These are phyloP conservation scores for Eucalyptus viminalis DNA, from an alignment of 345 rosid genomes.

Conservation along the genomic window DNA sequence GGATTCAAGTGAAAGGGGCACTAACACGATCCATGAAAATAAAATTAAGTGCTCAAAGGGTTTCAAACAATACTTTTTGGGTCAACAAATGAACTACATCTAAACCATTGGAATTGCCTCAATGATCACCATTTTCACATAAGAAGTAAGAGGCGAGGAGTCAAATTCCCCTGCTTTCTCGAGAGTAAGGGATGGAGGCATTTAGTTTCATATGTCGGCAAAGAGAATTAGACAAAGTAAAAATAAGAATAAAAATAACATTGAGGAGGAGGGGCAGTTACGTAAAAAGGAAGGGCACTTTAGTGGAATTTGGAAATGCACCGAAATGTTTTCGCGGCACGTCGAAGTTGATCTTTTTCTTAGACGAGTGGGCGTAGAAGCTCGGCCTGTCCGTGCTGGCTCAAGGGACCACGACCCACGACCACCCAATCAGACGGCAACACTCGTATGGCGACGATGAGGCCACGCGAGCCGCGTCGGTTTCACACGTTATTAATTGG, in stretches of 20 bases:
- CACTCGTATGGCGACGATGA: background rate
- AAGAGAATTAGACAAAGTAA: too few species aligned
- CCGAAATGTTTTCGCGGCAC: background rate
- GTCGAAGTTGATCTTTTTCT: background rate
- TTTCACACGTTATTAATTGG: background rate
- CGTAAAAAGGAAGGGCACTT: background rate
- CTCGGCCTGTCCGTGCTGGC: background rate
- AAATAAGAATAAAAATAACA: too few species aligned
- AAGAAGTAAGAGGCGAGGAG: accelerated
- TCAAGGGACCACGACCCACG: background rate
- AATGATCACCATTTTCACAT: too few species aligned
- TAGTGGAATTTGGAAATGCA: background rate
- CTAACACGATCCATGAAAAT: accelerated
- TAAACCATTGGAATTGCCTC: too few species aligned
- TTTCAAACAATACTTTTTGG: background rate
- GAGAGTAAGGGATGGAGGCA: too few species aligned
- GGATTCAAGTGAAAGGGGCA: accelerated
- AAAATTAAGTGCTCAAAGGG: background rate
- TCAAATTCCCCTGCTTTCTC: too few species aligned
- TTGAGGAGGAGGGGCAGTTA: background rate
- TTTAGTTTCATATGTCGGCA: too few species aligned
- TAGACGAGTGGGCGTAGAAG: background rate
- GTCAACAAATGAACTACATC: background rate
- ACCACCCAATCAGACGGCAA: background rate
- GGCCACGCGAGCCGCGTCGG: background rate